Conservation (phyloP, 768 basidiomycete genomes). For the Boletus coccyginus region DNA sequence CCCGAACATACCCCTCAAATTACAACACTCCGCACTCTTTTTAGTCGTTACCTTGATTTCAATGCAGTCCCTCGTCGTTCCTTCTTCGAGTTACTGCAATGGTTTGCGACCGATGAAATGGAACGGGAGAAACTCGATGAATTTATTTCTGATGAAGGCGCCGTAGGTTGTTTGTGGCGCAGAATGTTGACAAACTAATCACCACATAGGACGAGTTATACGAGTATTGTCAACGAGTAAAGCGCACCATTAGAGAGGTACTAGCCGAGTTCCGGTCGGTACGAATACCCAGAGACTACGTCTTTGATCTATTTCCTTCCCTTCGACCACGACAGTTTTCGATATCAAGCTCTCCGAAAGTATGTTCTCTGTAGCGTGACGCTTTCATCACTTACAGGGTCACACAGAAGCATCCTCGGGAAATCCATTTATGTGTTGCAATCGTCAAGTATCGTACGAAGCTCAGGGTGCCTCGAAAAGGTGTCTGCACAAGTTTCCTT, state of each 20-base stretch:
- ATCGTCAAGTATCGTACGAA: conserved; percentile 89
- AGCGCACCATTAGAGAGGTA: conserved; percentile 81
- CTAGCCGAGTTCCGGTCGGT: conserved; percentile 78
- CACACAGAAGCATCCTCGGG: conserved; percentile 51
- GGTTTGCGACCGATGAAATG: conserved; percentile 73
- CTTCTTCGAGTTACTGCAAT: conserved; percentile 80
- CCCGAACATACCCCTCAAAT: conserved; percentile 24
- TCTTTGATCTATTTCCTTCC: conserved; percentile 87
- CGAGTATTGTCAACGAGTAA: conserved; percentile 79
- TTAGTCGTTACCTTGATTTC: conserved; percentile 80
- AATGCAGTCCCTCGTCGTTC: conserved; percentile 78
- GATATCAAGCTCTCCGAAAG: conserved; percentile 77
- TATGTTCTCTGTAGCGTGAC: neutral
- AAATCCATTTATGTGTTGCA: conserved; percentile 86
- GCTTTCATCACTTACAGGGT: neutral
- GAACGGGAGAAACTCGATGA: conserved; percentile 85
- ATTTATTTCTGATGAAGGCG: conserved; percentile 70
- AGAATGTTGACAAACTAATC: conserved; percentile 1
- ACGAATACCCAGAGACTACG: conserved; percentile 73
- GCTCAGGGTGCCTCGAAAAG: conserved; percentile 72
- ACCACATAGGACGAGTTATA: conserved; percentile 81
- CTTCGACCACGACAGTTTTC: conserved; percentile 88
- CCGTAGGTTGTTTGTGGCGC: conserved; percentile 44
- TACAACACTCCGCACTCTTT: conserved; percentile 67
- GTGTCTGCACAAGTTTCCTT: conserved; percentile 83